Evolutionary conservation across 176 grass and related monocot genomes (phyloP), one percentile per base, ranked within the genome.

Genomic region (Metroxylon sagu): DNA sequence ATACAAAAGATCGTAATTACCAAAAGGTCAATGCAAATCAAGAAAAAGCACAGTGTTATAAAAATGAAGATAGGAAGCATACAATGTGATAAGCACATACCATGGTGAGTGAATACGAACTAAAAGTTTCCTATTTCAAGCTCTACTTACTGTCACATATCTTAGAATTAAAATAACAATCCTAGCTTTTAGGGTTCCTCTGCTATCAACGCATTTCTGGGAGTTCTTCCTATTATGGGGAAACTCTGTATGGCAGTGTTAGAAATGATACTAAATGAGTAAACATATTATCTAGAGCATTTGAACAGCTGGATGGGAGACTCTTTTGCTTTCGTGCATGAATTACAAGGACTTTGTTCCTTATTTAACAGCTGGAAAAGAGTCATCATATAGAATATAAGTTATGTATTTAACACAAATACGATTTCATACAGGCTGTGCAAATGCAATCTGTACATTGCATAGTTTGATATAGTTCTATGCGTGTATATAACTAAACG

Each of bases 131-230:
- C 92, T 72, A 74, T 80, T 57, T 86, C 61, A 77, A 91, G 77
- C 64, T 88, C 92, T 69, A 80, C 81, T n/a, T n/a, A 19, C 56
- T 75, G 27, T 65, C 81, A 73, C 92, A 97, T 71, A 85, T 66
- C 79, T 85, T 97, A 18, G 87, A 77, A 71, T 74, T 85, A 97
- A 97, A 69, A 97, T 88, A 52, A 88, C 69, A 6, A 50, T 97
- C 68, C 65, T n/a, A n/a, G 84, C 59, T 74, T 74, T 73, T 5
- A 28, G 68, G 50, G 57, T 78, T 30, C 65, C 52, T 58, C 29
- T 50, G 65, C 71, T 60, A 53, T 79, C 82, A 26, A 25, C 6
- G 14, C 50, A 18, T 60, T 82, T 64, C 35, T 39, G 72, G 39
- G 48, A 66, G 25, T 49, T 49, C 58, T 30, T 84, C 66, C 25